Conservation (phyloP, 305 asterid genomes). For the Lippia alba region DNA sequence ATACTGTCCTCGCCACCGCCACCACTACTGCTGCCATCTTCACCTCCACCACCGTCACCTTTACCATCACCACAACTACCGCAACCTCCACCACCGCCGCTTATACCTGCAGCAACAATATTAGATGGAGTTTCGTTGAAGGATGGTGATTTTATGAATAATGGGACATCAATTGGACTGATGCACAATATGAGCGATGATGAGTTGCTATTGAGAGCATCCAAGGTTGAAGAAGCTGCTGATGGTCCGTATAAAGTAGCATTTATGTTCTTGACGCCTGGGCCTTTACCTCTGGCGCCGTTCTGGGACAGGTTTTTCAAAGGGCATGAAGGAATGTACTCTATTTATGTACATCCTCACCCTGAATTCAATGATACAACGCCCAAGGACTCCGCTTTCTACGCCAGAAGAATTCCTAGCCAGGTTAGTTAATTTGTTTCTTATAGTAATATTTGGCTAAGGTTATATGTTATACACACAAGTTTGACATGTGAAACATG, state of each 20-base stretch:
- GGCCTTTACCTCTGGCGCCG: conserved; percentile 67
- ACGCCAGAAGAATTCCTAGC: conserved; percentile 61
- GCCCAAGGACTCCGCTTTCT: conserved; percentile 57
- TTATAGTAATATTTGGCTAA: neutral
- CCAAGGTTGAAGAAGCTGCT: conserved; percentile 23
- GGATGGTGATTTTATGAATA: neutral
- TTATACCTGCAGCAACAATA: neutral
- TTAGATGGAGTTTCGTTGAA: neutral
- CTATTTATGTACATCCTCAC: conserved; percentile 67
- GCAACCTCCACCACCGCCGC: no score
- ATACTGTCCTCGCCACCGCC: no score
- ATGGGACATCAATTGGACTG: neutral
- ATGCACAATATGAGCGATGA: conserved; percentile 67
- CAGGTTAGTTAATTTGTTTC: conserved; percentile 46
- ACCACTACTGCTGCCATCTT: no score
- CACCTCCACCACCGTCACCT: no score
- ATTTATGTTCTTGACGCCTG: conserved; percentile 81
- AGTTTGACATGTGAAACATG: no score
- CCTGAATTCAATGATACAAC: conserved; percentile 59
- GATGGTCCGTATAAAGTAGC: conserved; percentile 49
- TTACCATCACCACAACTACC: no score
- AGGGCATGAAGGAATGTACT: conserved; percentile 56
- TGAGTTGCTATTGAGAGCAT: conserved; percentile 55
- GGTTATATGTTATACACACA: no score
- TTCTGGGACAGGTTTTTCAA: conserved; percentile 68